Percentiles rank a stretch among this genome's conserved stretches.
These are phyloP conservation scores for Scenedesmus sp. DNA, from an alignment of 163 green algal species.

Conservation along the genomic window DNA sequence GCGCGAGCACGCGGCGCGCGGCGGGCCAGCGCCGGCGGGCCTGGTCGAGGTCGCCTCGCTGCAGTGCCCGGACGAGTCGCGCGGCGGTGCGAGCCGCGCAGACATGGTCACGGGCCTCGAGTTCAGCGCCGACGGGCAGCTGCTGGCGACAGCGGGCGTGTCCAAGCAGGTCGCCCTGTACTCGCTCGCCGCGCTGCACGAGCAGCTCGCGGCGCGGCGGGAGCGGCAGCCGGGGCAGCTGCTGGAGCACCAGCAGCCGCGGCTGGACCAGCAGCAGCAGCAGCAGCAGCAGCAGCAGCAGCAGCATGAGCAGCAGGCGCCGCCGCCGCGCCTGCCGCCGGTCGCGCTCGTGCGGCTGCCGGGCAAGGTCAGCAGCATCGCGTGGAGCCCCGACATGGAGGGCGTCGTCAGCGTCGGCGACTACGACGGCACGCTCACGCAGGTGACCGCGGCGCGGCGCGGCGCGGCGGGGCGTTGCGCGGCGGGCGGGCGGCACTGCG, in stretches of 20 bases:
- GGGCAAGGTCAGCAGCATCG: slow-evolving; percentile 73
- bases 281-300: not conserved
- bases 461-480: not conserved
- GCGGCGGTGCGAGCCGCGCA: not conserved
- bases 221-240: not conserved
- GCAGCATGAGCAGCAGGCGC: slow-evolving; percentile 4
- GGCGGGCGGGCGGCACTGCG: not conserved
- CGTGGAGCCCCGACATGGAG: slow-evolving; percentile 65
- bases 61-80: not conserved
- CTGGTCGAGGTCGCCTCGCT: slow-evolving; percentile 21
- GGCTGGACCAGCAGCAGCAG: slow-evolving; percentile 22
- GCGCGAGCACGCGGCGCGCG: not conserved
- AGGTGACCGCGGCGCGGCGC: too few species aligned
- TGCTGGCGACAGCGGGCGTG: slow-evolving; percentile 65
- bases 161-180: slow-evolving; percentile 67
- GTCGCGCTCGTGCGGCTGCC: slow-evolving; percentile 62
- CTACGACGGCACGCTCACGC: slow-evolving; percentile 76
- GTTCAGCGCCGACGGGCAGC: slow-evolving; percentile 62
- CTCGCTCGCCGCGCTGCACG: slow-evolving; percentile 46
- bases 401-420: slow-evolving; percentile 74
- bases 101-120: slow-evolving; percentile 74
- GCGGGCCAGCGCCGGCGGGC: slow-evolving; percentile 1
- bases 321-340: not conserved
- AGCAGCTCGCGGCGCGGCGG: too few species aligned
- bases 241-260: slow-evolving; percentile 7